Base-by-base conservation (phyloP, 768 basidiomycete species). In the Baorangia bicolor region DNA sequence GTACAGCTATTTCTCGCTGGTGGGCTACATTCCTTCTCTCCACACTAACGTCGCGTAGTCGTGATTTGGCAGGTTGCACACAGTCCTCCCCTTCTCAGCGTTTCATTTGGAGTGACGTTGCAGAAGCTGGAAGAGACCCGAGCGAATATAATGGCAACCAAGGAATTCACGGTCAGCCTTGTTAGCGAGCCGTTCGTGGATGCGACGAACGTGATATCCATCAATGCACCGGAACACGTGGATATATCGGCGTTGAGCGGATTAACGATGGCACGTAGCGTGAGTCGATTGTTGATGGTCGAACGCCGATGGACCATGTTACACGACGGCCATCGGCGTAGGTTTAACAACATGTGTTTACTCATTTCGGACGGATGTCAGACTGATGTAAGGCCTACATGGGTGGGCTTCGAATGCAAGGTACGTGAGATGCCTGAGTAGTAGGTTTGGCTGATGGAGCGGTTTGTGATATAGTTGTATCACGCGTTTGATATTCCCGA, bases 161-260 rank as follows among this genome's bases (percentile, higher is more conserved):
- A 83, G 57, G 77, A 87, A 64, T 92, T 92, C 69, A 84, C 83
- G 9, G 81, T 86, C 47, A 87, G 82, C 62, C 82, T 88, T 49
- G 83, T 93, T 61, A 87, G 84, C 52, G 86, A 90, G 67, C 71
- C 82, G 0, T 81, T 85, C 60, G 70, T 77, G 46, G 81, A 85
- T 61, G 79, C 81, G 3, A 82, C 81, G 9, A 86, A 86, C 63
- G 69, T 72, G 46, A 74, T 78, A n/a, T 75, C 82, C 9, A 75
- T 82, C 23, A 82, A 86, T 52, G 76, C 82, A 16, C 83, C 83
- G 40, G 74, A 73, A 5, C 68, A 77, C 41, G 73, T 76, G 28
- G 75, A 81, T 62, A 83, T 86, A 69, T 88, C 85, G 86, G 69
- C 76, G 42, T 68, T 86, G 50, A 82, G 82, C 57, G 86, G 86